Base-by-base conservation (phyloP, 1,139 yeast species). In the Yamadazyma diospyri region DNA sequence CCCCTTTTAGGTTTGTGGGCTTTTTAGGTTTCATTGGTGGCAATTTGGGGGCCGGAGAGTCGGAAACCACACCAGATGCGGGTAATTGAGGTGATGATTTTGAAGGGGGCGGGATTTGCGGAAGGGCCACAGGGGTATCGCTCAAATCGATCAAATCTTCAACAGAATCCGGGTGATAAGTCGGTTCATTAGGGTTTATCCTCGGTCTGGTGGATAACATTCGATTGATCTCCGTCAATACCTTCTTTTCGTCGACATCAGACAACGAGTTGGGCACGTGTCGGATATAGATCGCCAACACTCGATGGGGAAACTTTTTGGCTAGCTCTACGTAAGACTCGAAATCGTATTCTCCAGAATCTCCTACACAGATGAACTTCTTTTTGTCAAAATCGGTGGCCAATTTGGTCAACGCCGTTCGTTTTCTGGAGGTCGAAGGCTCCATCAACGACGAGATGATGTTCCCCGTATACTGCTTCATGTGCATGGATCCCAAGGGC, bases 341-440 rank as follows among this genome's bases (percentile, higher is more conserved):
- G 29, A 92, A 64, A 59, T 94, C 99, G 42, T 81, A 81, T 53
- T 94, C 98, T 2, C 98, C 97, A 2, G 97, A 82, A 55, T 94
- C 99, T 14, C 99, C 99, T 16, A 92, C 72, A 36, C 95, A 66
- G 14, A 92, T 69, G 51, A 92, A 92, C 48, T 74, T 78, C 43
- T 89, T 78, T 1, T 74, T 45, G 0, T 95, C 89, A 51, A 87
- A 89, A 49, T 89, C 96, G 2, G 59, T 55, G 18, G 87, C 47
- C n/a, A 92, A 73, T 38, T 75, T 70, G 29, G 69, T 64, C 33
- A 94, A 66, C 0, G 87, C 72, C 10, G 72, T 69, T 37, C 76
- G 71, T 57, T 94, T 94, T 36, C 94, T 73, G 34, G 87, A 87
- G 2, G 83, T 79, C 2, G 94, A 80, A 0, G 97, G 94, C 48